Percentiles rank a stretch among this genome's conserved stretches.
Evolutionary conservation across 495 filamentous ascomycete genomes (phyloP).

Genomic region (Podospora pseudoanserina): DNA sequence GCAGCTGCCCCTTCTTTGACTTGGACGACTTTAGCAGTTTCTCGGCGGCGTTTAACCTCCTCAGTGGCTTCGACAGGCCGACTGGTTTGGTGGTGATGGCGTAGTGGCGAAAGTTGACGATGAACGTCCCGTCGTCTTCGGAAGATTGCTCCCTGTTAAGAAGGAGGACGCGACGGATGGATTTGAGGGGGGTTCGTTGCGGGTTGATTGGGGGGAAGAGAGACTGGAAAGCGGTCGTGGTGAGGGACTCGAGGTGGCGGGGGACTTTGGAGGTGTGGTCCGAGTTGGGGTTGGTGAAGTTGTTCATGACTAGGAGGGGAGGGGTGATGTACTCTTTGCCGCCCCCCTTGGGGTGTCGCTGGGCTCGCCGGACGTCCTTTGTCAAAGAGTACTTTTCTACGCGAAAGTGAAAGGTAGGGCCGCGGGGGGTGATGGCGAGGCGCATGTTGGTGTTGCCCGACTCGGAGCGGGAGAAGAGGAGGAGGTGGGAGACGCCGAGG

Average conservation of each 20-base stretch:
- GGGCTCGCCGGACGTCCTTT: constrained; percentile 78
- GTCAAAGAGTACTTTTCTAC: constrained; percentile 95
- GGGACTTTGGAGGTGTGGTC: constrained; percentile 61
- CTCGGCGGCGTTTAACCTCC: constrained; percentile 85
- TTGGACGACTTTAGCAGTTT: constrained; percentile 56
- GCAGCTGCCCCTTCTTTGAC: constrained; percentile 65
- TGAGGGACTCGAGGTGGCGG: constrained; percentile 88
- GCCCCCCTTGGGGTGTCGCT: constrained; percentile 75
- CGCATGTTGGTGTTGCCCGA: constrained; percentile 91
- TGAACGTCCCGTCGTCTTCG: constrained; percentile 64
- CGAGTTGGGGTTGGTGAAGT: constrained; percentile 71
- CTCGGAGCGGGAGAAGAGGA: constrained; percentile 88
- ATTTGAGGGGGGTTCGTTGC: constrained; percentile 78
- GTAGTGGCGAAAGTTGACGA: constrained; percentile 91
- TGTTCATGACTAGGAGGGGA: constrained; percentile 96
- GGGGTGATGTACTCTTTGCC: constrained; percentile 79
- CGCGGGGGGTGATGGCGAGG: constrained; percentile 81
- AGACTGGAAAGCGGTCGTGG: constrained; percentile 91
- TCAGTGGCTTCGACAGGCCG: constrained; percentile 75
- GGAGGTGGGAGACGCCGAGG: constrained; percentile 86
- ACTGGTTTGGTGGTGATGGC: constrained; percentile 86
- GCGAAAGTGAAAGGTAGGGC: constrained; percentile 88
- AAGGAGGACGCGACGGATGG: constrained; percentile 84
- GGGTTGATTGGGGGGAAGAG: constrained; percentile 96
- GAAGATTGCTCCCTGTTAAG: constrained; percentile 71